Evolutionary conservation across 2,329 filamentous ascomycete species (phyloP).

Genomic region (Pseudocercospora macadamiae): DNA sequence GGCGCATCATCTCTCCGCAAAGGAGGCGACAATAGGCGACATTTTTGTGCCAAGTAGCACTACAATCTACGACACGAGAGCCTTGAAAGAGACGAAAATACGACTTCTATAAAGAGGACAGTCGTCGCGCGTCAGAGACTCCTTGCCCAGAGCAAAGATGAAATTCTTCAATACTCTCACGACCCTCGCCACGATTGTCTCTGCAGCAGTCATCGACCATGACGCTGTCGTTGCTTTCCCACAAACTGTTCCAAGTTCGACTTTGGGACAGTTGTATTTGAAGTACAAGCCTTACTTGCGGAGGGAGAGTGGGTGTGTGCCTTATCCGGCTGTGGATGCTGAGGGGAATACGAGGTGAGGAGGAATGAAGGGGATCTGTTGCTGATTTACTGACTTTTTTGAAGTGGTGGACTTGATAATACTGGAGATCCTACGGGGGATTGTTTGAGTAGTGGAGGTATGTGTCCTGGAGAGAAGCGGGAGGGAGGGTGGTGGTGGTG

Average conservation of each 20-base stretch:
- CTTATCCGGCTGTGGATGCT: slow-evolving; percentile 64
- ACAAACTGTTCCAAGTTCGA: slow-evolving; percentile 56
- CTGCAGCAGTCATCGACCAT: slow-evolving; percentile 45
- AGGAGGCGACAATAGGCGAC: too few relatives aligned
- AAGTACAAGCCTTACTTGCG: slow-evolving; percentile 61
- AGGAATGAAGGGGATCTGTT: not conserved
- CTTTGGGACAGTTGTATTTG: slow-evolving; percentile 53
- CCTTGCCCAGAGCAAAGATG: too few relatives aligned
- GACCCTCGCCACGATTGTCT: not conserved
- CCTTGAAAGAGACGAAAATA: too few relatives aligned
- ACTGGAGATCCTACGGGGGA: slow-evolving; percentile 44
- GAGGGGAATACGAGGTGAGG: slow-evolving; percentile 55
- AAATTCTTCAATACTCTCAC: too few relatives aligned
- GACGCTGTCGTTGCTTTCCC: slow-evolving; percentile 58
- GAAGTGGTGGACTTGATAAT: slow-evolving; percentile 49
- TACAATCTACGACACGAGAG: too few relatives aligned
- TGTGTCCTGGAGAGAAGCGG: not conserved
- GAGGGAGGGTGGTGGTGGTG: not conserved
- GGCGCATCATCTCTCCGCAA: not conserved
- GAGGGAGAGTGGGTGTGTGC: slow-evolving; percentile 63
- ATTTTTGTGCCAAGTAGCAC: too few relatives aligned
- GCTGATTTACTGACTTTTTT: not conserved
- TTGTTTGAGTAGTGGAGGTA: slow-evolving; percentile 44
- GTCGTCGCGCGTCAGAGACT: too few relatives aligned
- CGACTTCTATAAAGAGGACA: too few relatives aligned